Conservation (phyloP, 1,139 yeast species). For the Entelexis sorbosivorans region DNA sequence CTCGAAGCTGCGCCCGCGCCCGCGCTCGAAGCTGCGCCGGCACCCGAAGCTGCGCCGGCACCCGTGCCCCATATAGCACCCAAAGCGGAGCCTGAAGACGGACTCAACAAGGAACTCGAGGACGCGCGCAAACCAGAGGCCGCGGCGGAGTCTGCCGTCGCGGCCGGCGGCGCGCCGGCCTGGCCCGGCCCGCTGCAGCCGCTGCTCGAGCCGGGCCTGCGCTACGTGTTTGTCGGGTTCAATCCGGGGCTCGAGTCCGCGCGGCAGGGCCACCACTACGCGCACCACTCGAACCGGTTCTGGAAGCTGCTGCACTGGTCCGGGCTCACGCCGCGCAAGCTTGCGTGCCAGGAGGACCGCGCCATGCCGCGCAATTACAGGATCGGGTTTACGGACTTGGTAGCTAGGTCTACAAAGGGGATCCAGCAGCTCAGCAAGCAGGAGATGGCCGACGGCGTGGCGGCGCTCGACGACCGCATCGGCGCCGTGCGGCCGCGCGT, state of each 20-base stretch:
- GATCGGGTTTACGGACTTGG: conserved; percentile 65
- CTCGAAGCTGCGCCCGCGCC: background rate
- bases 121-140: no score
- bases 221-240: conserved; percentile 54
- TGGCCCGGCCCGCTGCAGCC: conserved; percentile 23
- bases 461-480: conserved; percentile 42
- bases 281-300: conserved; percentile 58
- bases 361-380: conserved; percentile 35
- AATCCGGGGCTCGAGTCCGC: conserved; percentile 67
- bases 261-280: conserved; percentile 56
- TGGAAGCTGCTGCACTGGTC: conserved; percentile 57
- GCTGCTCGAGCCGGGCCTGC: conserved; percentile 28
- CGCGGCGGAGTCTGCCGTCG: background rate
- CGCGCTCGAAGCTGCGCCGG: background rate
- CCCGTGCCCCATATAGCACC: background rate
- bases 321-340: conserved; percentile 33
- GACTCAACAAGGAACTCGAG: no score
- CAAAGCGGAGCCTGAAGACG: no score
- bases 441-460: conserved; percentile 51
- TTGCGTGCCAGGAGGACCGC: conserved; percentile 37
- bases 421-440: conserved; percentile 43
- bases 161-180: background rate
- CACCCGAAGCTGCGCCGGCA: no score
- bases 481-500: conserved; percentile 33
- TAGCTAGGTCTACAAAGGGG: conserved; percentile 51